Base-by-base conservation (phyloP, 1,139 yeast species). In the Taphrina communis region DNA sequence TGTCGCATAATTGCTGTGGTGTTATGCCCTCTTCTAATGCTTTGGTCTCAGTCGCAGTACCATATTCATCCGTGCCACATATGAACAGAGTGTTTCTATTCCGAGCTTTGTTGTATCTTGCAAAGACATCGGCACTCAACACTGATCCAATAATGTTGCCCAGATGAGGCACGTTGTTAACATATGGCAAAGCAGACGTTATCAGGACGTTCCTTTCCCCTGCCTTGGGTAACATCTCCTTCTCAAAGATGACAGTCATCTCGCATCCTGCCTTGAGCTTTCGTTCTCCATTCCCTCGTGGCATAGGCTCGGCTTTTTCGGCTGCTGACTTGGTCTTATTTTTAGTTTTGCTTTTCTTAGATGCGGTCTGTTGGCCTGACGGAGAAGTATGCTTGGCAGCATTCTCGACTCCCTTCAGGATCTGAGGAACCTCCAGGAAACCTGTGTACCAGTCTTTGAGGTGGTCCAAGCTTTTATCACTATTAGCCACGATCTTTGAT, bases 41-140 rank as follows among this genome's bases (percentile, higher is more conserved):
- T 80, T 94, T 94, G 48, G 99, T 95, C 80, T 94, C 99, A 36
- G 99, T 94, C 65, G 99, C 99, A 72, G 99, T 94, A 78, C 99
- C 99, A 78, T 94, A 95, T 80, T 94, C 99, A 78, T 94, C 99
- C 50, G 99, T 95, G 80, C 99, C 99, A 80, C 99, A 92, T 71
- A 94, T 81, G 76, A 82, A 94, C 72, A 94, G 81, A 31, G 97
- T 83, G 77, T 93, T 94, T 81, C 89, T 88, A 79, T 92, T 90
- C 81, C 97, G 86, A 74, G 89, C 87, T 79, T 92, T 93, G 77
- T 90, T 86, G 80, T 90, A 94, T 78, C 99, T 87, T 69, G 98
- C 85, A 80, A 86, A 95, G 72, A 94, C 90, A 81, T 94, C 99
- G 46, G 99, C 99, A 71, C 94, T 87, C 73, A 94, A 84, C 46